These are phyloP conservation scores for Marchantia paleacea DNA, from an alignment of 225 moss, liverwort and hornwort genomes.

Conservation along the genomic window DNA sequence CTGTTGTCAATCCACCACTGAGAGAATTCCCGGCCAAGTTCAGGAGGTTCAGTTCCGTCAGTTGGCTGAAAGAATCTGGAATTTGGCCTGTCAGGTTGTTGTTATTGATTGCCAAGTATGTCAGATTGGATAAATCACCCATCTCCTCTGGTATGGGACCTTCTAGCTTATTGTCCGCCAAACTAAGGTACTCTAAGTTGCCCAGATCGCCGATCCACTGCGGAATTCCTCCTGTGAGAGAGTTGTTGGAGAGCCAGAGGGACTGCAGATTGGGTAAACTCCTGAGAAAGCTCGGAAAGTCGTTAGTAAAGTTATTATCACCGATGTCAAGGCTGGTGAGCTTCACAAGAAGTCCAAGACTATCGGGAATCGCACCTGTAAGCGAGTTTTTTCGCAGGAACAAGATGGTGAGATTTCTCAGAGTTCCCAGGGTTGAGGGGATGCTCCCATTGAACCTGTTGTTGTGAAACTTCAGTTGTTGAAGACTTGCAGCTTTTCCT, in stretches of 20 bases:
- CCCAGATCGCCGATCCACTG: background rate
- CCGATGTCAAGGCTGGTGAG: too few relatives aligned
- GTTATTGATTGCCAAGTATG: conserved; percentile 12
- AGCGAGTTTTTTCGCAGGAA: too few relatives aligned
- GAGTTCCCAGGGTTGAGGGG: too few relatives aligned
- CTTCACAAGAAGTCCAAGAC: too few relatives aligned
- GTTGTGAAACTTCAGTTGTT: too few relatives aligned
- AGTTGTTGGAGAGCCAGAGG: conserved; percentile 13
- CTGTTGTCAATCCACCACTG: background rate
- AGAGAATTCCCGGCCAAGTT: conserved; percentile 13
- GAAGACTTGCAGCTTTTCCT: too few relatives aligned
- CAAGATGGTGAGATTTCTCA: too few relatives aligned
- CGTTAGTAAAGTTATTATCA: too few relatives aligned
- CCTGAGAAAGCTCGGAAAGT: background rate
- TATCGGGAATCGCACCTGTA: too few relatives aligned
- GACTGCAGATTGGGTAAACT: conserved; percentile 5
- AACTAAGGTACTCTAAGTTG: conserved; percentile 5
- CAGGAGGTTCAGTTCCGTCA: background rate
- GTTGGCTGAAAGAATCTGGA: conserved; percentile 11
- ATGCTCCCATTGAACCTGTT: too few relatives aligned
- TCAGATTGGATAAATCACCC: background rate
- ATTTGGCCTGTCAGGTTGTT: conserved; percentile 14
- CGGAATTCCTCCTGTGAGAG: conserved; percentile 16
- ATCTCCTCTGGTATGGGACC: background rate
- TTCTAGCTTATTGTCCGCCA: background rate